A percentile compares a stretch with the other conserved stretches of the same genome.
Evolutionary conservation across 1,139 yeast species (phyloP).

Genomic region (Geotrichum fermentans): DNA sequence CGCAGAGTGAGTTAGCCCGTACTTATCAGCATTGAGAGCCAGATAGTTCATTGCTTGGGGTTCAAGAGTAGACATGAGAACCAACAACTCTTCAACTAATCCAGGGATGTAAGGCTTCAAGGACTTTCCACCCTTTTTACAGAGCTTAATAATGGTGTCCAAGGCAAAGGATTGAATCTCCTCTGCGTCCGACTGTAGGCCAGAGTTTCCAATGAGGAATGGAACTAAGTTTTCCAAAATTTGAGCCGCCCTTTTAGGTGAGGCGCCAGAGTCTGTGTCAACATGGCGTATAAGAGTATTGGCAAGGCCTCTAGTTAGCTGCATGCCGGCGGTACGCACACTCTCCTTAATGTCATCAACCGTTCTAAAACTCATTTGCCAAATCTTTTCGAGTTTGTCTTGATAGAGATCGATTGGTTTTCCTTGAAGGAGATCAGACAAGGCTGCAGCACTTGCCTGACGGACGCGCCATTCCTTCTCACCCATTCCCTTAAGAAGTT

Average conservation of each 20-base stretch:
- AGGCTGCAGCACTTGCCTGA: slow-evolving; percentile 78
- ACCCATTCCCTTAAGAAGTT: slow-evolving; percentile 65
- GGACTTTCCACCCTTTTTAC: slow-evolving; percentile 56
- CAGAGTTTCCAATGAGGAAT: slow-evolving; percentile 71
- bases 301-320: slow-evolving; percentile 63
- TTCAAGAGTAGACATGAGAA: slow-evolving; percentile 78
- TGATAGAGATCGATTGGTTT: slow-evolving; percentile 54
- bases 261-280: slow-evolving; percentile 41
- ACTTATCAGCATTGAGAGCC: slow-evolving; percentile 83
- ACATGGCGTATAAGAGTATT: slow-evolving; percentile 57
- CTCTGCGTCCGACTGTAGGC: slow-evolving; percentile 78
- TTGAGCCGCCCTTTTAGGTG: slow-evolving; percentile 44
- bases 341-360: slow-evolving; percentile 95
- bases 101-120: slow-evolving; percentile 65
- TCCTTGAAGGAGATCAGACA: slow-evolving; percentile 64
- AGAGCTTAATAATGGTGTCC: slow-evolving; percentile 63
- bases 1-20: slow-evolving; percentile 63
- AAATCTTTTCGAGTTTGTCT: slow-evolving; percentile 56
- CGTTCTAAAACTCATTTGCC: slow-evolving; percentile 84
- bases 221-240: slow-evolving; percentile 67
- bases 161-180: slow-evolving; percentile 77
- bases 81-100: slow-evolving; percentile 63
- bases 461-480: slow-evolving; percentile 90
- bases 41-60: slow-evolving; percentile 87
- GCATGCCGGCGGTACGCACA: slow-evolving; percentile 76